Conservation (phyloP, 2,329 filamentous ascomycete genomes). For the Pseudogymnoascus sp. region DNA sequence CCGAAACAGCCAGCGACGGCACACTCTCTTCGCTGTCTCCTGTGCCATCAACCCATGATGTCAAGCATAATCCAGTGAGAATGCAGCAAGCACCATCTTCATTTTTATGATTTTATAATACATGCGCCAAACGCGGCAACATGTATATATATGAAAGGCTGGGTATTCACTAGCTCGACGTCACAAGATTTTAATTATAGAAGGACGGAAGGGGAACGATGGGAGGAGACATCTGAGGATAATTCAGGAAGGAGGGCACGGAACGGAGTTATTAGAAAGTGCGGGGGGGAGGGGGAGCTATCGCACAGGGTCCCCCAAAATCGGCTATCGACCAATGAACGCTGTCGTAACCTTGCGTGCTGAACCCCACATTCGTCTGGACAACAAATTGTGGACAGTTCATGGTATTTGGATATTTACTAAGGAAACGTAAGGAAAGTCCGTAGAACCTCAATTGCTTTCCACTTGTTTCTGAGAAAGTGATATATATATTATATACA, state of each 20-base stretch:
- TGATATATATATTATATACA: not conserved
- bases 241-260: not conserved
- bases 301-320: not conserved
- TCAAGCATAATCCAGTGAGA: not conserved
- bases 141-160: not conserved
- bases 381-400: conserved; percentile 7
- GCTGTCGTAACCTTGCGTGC: not conserved
- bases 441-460: conserved; percentile 1
- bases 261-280: not conserved
- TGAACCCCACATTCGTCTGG: conserved; percentile 3
- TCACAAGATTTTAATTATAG: not conserved
- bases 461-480: not conserved
- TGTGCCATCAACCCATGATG: not conserved
- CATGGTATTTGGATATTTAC: conserved; percentile 6
- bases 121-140: not conserved
- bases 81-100: not conserved
- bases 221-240: not conserved
- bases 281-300: not conserved
- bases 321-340: not conserved
- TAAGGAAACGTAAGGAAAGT: not conserved
- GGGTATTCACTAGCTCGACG: not conserved
- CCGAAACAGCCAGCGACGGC: not conserved
- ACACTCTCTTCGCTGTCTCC: not conserved
- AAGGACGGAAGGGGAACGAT: not conserved
- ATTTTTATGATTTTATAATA: not conserved